A percentile compares a stretch with the other conserved stretches of the same genome.
phyloP scores from a whole-genome alignment of 169 alveolate species.

The Cryptosporidium felis region DNA sequence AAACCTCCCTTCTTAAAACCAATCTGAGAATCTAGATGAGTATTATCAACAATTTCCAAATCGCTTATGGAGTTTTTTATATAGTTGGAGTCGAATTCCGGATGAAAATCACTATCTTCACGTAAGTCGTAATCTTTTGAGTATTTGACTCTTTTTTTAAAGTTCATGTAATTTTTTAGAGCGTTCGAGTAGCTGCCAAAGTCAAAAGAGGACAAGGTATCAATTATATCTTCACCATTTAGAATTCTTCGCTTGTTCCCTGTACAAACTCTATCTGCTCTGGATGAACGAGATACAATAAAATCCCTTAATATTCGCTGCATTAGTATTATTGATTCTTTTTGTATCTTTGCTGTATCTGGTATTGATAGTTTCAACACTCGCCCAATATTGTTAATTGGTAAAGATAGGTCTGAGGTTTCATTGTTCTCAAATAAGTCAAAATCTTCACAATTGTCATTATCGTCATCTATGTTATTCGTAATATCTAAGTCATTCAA shows the following conservation, averaged over 20 bases:
- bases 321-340: slow-evolving; percentile 33
- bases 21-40: no score
- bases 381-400: slow-evolving; percentile 47
- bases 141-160: background rate
- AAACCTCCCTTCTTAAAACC: no score
- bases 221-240: slow-evolving; percentile 55
- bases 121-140: background rate
- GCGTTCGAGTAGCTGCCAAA: background rate
- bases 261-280: slow-evolving; percentile 18
- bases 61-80: no score
- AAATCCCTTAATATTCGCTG: slow-evolving; percentile 22
- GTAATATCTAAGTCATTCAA: no score
- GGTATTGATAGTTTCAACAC: slow-evolving; percentile 46
- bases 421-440: background rate
- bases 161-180: background rate
- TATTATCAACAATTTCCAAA: no score
- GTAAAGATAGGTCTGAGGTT: slow-evolving; percentile 3
- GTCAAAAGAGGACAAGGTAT: slow-evolving; percentile 32
- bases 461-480: background rate
- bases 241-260: slow-evolving; percentile 15
- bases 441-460: background rate
- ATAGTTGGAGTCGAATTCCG: no score
- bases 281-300: background rate
- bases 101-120: no score
- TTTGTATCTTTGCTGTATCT: slow-evolving; percentile 1